These are phyloP conservation scores for Psophocarpus tetragonolobus DNA, from an alignment of 306 rosid genomes.

Conservation along the genomic window DNA sequence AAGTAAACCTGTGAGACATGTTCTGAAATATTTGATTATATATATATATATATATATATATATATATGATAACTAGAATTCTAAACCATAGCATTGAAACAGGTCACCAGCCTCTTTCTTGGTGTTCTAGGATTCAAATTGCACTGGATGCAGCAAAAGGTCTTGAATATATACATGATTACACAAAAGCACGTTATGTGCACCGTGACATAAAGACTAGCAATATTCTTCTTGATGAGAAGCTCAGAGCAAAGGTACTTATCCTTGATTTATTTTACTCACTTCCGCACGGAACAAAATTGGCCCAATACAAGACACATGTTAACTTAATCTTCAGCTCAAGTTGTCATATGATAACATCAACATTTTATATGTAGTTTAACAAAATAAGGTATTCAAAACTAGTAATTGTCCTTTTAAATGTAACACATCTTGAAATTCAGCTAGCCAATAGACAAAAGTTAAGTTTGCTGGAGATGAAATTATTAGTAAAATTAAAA, in stretches of 20 bases:
- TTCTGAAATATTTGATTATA: background rate
- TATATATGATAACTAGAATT: background rate
- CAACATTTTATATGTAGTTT: background rate
- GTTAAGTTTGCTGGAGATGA: background rate
- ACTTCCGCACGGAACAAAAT: background rate
- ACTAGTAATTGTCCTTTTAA: background rate
- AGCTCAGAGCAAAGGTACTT: slow-evolving; percentile 74
- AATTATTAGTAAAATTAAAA: background rate
- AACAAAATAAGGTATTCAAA: background rate
- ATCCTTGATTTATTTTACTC: background rate
- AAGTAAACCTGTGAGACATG: background rate
- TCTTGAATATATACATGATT: slow-evolving; percentile 84
- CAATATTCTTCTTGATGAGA: slow-evolving; percentile 77
- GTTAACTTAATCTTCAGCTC: background rate
- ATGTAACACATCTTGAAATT: background rate
- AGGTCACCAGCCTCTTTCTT: slow-evolving; percentile 81
- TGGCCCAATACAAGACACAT: background rate
- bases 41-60: background rate
- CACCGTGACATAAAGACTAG: slow-evolving; percentile 85
- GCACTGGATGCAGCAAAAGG: slow-evolving; percentile 90
- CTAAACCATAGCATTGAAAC: slow-evolving; percentile 28
- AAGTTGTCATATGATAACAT: background rate
- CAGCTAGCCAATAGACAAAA: background rate
- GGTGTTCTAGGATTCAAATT: slow-evolving; percentile 80
- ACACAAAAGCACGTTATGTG: slow-evolving; percentile 74